phyloP scores from a whole-genome alignment of 176 grass and related monocot species.

The Aegilops tauschii region DNA sequence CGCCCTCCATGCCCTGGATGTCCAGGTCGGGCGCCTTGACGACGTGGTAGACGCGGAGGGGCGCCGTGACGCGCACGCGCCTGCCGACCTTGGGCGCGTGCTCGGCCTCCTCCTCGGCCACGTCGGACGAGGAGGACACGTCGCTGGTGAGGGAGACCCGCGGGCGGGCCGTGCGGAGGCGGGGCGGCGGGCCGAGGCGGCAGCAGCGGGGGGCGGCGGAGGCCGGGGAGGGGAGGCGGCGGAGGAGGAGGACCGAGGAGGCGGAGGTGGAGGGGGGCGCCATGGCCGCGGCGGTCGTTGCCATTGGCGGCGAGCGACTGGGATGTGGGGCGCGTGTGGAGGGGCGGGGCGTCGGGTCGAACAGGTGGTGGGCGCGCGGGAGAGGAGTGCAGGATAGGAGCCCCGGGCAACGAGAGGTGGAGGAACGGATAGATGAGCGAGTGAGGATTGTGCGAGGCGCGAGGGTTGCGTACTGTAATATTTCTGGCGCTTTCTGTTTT shows the following conservation, averaged over 20 bases:
- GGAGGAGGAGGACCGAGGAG: slow-evolving; percentile 34
- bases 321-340: slow-evolving; percentile 1
- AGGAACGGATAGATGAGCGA: slow-evolving; percentile 1
- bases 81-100: slow-evolving; percentile 69
- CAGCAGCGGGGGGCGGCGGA: background rate
- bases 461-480: slow-evolving; percentile 4
- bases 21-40: slow-evolving; percentile 88
- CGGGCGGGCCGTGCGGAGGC: slow-evolving; percentile 39
- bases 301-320: slow-evolving; percentile 13
- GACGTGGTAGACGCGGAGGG: slow-evolving; percentile 84
- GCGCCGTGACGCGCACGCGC: slow-evolving; percentile 81
- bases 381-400: slow-evolving; percentile 36
- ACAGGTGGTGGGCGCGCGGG: slow-evolving; percentile 47
- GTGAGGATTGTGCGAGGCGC: background rate
- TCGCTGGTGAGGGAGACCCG: slow-evolving; percentile 63
- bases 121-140: slow-evolving; percentile 41
- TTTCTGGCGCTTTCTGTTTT: background rate
- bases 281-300: slow-evolving; percentile 47
- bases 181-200: background rate
- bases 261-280: slow-evolving; percentile 45
- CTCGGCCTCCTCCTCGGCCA: slow-evolving; percentile 66
- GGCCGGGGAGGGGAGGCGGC: background rate
- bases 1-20: slow-evolving; percentile 82
- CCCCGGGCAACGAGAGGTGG: slow-evolving; percentile 39
- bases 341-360: slow-evolving; percentile 35